Base-by-base conservation (phyloP, 2,329 filamentous ascomycete species). In the Seiridium unicorne region DNA sequence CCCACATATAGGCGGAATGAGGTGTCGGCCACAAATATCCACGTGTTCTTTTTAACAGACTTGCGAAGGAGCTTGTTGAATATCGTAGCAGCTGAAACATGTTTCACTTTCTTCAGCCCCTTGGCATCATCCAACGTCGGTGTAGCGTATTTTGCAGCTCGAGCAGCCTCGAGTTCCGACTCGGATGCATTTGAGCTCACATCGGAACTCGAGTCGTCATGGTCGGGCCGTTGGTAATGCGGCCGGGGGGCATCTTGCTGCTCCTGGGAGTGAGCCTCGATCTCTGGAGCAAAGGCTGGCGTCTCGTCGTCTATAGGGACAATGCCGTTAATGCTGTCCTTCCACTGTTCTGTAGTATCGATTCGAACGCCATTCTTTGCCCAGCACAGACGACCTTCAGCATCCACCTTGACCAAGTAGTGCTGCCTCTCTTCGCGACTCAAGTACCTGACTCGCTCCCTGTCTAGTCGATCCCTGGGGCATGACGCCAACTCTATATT, bases 11-110 rank as follows among this genome's bases (percentile, higher is more conserved):
- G 80, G 1, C 91, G 86, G 72, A 93, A 95, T 1, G 85, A 89
- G 1, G 91, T 94, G 74, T 97, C 93, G 32, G 90, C 89, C 6
- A 93, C 93, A 68, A 96, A 97, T 64, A 97, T 96, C 93, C 93
- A 97, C 4, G 91, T 95, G 69, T 94, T 93, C 63, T 92, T 92
- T 73, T 88, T 90, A 44, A 93, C 90, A 0, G 90, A 88, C 64
- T 91, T 89, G 62, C 91, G 86, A 13, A 95, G 81, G 5, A 96
- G 80, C 64, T 90, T 89, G 73, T 95, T 92, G 72, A 94, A 84
- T 3, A 96, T 82, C 1, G 89, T 88, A 0, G 89, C 85, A 1
- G 89, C 85, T 4, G 85, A 90, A 3, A 93, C 79, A 68, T 92
- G 86, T 53, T 83, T 85, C 11, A 82, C 72, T 64, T 79, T 81